Evolutionary conservation across 495 filamentous ascomycete species (phyloP).

Genomic region (Clohesyomyces aquaticus): DNA sequence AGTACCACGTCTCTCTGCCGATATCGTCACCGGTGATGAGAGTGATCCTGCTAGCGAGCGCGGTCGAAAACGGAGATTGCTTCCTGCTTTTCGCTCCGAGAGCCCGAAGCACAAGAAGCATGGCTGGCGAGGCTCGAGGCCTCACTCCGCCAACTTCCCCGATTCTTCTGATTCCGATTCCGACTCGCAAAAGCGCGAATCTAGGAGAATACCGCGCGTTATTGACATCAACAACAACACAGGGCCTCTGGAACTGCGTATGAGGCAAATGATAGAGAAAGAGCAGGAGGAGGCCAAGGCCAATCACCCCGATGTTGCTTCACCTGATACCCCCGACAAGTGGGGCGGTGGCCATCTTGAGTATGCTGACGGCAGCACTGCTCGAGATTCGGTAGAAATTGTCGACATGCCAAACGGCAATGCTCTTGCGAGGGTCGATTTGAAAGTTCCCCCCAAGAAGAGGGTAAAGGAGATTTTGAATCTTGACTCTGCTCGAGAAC

Average conservation of each 20-base stretch:
- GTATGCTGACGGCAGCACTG: neutral
- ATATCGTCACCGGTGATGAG: constrained; percentile 34
- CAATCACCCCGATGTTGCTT: constrained; percentile 15
- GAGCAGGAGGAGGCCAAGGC: constrained; percentile 25
- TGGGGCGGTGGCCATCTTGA: constrained; percentile 40
- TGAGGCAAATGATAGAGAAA: constrained; percentile 63
- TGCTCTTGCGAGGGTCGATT: neutral
- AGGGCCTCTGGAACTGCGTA: constrained; percentile 67
- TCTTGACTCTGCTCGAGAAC: constrained; percentile 14
- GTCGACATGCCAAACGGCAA: constrained; percentile 5
- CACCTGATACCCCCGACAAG: constrained; percentile 46
- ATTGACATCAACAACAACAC: constrained; percentile 45
- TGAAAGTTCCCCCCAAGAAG: constrained; percentile 18
- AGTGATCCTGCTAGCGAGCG: constrained; percentile 36
- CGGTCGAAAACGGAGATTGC: constrained; percentile 35
- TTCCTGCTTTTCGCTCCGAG: constrained; percentile 33
- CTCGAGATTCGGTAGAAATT: constrained; percentile 14
- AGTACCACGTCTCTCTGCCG: constrained; percentile 22
- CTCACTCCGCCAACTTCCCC: constrained; percentile 8
- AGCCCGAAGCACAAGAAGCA: constrained; percentile 32
- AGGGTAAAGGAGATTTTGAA: constrained; percentile 3
- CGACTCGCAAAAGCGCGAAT: constrained; percentile 10
- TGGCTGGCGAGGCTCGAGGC: constrained; percentile 23
- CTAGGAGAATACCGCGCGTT: neutral
- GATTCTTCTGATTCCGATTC: constrained; percentile 37